Percentiles rank a stretch among this genome's conserved stretches.
Evolutionary conservation across 805 yeast genomes (phyloP).

Genomic region (Starmerella ratchasimensis): DNA sequence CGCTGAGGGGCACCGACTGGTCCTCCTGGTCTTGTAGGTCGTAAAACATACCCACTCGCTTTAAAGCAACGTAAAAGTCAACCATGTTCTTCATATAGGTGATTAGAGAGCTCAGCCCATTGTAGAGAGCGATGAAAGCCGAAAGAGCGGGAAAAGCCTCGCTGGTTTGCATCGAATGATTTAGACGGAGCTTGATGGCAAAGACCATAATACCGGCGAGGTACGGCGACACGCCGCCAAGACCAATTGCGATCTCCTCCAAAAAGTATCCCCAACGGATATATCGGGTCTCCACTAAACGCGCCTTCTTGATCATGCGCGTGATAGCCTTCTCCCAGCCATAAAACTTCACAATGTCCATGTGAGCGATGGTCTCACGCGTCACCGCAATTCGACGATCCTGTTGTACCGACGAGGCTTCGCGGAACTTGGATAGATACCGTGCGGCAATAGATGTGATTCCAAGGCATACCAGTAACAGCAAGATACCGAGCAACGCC

Average conservation of each 20-base stretch:
- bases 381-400: slow-evolving; percentile 62
- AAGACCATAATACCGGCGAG: slow-evolving; percentile 10
- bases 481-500: slow-evolving; percentile 54
- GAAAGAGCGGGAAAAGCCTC: slow-evolving; percentile 10
- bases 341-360: slow-evolving; percentile 71
- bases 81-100: too few relatives aligned
- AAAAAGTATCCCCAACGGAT: slow-evolving; percentile 3
- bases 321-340: slow-evolving; percentile 81
- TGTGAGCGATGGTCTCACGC: slow-evolving; percentile 60
- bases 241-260: not conserved
- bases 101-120: too few relatives aligned
- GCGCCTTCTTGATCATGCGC: slow-evolving; percentile 28
- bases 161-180: not conserved
- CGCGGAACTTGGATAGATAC: not conserved
- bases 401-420: slow-evolving; percentile 32
- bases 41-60: too few relatives aligned
- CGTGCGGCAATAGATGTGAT: slow-evolving; percentile 25
- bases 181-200: slow-evolving; percentile 4
- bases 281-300: slow-evolving; percentile 25
- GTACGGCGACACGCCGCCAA: slow-evolving; percentile 2
- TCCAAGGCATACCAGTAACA: slow-evolving; percentile 27
- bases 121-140: too few relatives aligned
- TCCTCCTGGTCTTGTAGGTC: too few relatives aligned
- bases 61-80: slow-evolving; percentile 26
- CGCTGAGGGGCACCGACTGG: too few relatives aligned